Evolutionary conservation across 768 basidiomycete species (phyloP).

Genomic region (Lepiota venenata): DNA sequence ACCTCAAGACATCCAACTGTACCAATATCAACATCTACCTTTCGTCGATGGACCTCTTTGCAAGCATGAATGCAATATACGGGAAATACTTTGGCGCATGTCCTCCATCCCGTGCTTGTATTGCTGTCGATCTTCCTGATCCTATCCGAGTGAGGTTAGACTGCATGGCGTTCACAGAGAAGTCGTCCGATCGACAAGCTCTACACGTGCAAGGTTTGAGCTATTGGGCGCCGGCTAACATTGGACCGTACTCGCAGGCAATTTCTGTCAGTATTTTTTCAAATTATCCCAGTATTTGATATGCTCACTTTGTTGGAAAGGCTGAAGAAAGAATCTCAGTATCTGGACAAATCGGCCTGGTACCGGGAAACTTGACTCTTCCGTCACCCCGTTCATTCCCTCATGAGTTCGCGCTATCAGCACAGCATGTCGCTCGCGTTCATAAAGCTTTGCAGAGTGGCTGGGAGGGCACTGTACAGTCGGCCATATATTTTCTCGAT

Average conservation of each 20-base stretch:
- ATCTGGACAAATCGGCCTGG: constrained; percentile 93
- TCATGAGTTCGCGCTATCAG: constrained; percentile 66
- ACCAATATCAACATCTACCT: constrained; percentile 81
- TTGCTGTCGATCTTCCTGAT: constrained; percentile 68
- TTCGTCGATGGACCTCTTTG: constrained; percentile 79
- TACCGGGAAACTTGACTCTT: constrained; percentile 70
- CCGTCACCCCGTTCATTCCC: constrained; percentile 57
- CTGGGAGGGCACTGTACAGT: constrained; percentile 63
- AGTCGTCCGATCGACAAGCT: constrained; percentile 51
- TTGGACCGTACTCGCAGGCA: constrained; percentile 97
- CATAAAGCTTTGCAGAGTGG: constrained; percentile 53
- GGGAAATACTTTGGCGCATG: constrained; percentile 81
- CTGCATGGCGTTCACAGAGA: constrained; percentile 67
- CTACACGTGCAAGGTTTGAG: constrained; percentile 95
- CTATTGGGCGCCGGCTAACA: constrained; percentile 99
- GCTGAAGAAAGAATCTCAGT: constrained; percentile 76
- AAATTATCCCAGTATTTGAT: background rate
- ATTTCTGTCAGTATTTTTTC: constrained; percentile 50
- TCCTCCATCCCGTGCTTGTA: constrained; percentile 94
- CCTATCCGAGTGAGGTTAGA: constrained; percentile 66
- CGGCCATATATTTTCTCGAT: constrained; percentile 72
- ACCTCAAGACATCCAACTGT: constrained; percentile 54
- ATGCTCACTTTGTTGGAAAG: constrained; percentile 33
- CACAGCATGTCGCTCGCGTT: constrained; percentile 80
- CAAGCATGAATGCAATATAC: constrained; percentile 75